Percentiles rank a stretch among this genome's conserved stretches.
Conservation (phyloP, 345 rosid species). For the Excoecaria cochinchinensis region DNA sequence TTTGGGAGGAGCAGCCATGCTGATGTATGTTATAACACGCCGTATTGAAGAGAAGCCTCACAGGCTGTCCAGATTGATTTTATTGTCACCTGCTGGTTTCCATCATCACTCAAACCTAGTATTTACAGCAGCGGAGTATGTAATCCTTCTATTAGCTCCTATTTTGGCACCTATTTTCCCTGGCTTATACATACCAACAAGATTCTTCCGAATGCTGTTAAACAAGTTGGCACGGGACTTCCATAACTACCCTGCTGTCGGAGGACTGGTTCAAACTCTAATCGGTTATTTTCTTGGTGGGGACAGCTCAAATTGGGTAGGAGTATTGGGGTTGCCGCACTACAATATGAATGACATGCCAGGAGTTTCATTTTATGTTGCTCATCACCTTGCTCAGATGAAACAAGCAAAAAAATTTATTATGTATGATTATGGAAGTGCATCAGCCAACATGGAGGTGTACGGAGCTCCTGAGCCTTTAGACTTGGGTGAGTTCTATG, state of each 20-base stretch:
- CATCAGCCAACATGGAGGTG: conserved; percentile 54
- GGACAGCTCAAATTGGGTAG: conserved; percentile 98
- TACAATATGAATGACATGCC: conserved; percentile 99
- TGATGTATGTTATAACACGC: conserved; percentile 69
- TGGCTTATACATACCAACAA: conserved; percentile 89
- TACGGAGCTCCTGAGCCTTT: conserved; percentile 82
- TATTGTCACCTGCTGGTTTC: conserved; percentile 93
- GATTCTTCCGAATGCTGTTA: conserved; percentile 89
- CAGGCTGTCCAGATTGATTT: conserved; percentile 74
- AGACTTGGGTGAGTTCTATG: conserved; percentile 74
- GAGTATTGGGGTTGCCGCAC: conserved; percentile 86
- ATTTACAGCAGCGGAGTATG: conserved; percentile 57
- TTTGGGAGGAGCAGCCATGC: conserved; percentile 92
- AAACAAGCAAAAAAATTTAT: conserved; percentile 64
- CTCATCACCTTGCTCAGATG: conserved; percentile 84
- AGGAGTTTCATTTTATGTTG: conserved; percentile 77
- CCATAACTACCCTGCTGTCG: conserved; percentile 89
- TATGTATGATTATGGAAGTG: conserved; percentile 83
- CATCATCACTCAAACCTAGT: conserved; percentile 70
- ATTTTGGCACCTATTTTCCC: conserved; percentile 59
- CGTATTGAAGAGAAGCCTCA: conserved; percentile 73
- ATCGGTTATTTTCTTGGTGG: conserved; percentile 89
- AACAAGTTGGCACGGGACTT: conserved; percentile 96
- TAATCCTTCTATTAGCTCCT: conserved; percentile 60
- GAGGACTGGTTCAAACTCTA: conserved; percentile 91